A percentile compares a stretch with the other conserved stretches of the same genome.
Evolutionary conservation across 1,284 basidiomycete species (phyloP).

Genomic region (Cryptococcus amylolentus): DNA sequence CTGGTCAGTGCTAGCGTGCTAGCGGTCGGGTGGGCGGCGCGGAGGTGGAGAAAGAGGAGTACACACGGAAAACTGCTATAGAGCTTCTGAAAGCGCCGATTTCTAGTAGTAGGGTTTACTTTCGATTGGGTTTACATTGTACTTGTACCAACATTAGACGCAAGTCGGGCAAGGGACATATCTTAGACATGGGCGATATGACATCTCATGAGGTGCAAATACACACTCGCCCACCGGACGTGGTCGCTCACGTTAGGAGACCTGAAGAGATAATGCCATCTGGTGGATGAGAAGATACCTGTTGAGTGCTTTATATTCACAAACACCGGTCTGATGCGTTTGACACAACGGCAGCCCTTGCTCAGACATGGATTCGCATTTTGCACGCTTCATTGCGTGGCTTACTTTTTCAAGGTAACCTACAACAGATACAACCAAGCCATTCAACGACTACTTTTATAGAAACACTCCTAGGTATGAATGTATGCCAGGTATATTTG

Average conservation of each 20-base stretch:
- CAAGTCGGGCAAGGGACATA: neutral
- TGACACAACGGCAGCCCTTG: too few species aligned
- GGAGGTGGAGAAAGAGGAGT: constrained; percentile 13
- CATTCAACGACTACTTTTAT: neutral
- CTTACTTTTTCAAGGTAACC: neutral
- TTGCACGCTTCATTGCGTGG: neutral
- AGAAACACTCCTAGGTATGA: neutral
- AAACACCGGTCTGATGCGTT: too few species aligned
- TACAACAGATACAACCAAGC: neutral
- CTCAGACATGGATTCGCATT: too few species aligned
- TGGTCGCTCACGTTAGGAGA: too few species aligned
- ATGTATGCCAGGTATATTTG: neutral
- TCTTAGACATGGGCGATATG: neutral
- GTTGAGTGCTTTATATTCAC: too few species aligned
- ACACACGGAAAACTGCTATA: constrained; percentile 13
- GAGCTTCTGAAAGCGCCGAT: neutral
- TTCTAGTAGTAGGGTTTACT: neutral
- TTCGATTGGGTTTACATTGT: neutral
- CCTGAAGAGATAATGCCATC: too few species aligned
- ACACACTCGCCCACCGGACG: too few species aligned
- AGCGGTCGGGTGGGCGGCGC: constrained; percentile 1
- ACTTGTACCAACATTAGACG: neutral
- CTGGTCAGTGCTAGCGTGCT: constrained; percentile 6
- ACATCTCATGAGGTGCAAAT: neutral
- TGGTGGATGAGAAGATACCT: too few species aligned